phyloP scores from a whole-genome alignment of 2,329 filamentous ascomycete species.

The Didymellaceae sp. region DNA sequence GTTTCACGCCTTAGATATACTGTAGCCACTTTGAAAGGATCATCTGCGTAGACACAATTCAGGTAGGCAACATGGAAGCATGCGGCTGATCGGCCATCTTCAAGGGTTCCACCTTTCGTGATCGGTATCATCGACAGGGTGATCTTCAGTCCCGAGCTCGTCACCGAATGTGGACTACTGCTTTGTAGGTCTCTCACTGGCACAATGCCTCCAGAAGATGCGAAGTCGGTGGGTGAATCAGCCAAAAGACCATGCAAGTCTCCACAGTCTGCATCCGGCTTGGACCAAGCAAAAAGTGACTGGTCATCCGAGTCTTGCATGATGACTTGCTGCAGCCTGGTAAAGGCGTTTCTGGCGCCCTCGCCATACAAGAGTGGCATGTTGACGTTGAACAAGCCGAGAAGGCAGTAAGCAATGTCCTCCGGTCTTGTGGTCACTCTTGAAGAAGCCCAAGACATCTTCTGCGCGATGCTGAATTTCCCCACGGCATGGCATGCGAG shows the following conservation, averaged over 20 bases:
- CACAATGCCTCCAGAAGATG: not conserved
- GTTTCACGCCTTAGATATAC: not conserved
- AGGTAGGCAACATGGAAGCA: not conserved
- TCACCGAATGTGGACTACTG: not conserved
- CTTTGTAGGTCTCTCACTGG: not conserved
- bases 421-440: not conserved
- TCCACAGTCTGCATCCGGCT: not conserved
- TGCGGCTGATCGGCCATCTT: too few species aligned
- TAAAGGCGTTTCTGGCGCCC: slow-evolving; percentile 8
- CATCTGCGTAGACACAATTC: not conserved
- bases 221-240: not conserved
- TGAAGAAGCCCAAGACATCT: not conserved
- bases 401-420: not conserved
- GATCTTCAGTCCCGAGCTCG: not conserved
- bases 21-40: not conserved
- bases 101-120: too few species aligned
- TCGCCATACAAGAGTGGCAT: slow-evolving; percentile 10
- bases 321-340: not conserved
- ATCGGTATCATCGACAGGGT: not conserved
- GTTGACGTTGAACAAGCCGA: slow-evolving; percentile 24
- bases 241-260: not conserved
- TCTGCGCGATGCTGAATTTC: not conserved
- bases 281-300: not conserved
- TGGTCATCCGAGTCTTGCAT: not conserved
- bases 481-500: not conserved